Evolutionary conservation across 495 filamentous ascomycete genomes (phyloP).

Genomic region (Mytilinidion resinicola): DNA sequence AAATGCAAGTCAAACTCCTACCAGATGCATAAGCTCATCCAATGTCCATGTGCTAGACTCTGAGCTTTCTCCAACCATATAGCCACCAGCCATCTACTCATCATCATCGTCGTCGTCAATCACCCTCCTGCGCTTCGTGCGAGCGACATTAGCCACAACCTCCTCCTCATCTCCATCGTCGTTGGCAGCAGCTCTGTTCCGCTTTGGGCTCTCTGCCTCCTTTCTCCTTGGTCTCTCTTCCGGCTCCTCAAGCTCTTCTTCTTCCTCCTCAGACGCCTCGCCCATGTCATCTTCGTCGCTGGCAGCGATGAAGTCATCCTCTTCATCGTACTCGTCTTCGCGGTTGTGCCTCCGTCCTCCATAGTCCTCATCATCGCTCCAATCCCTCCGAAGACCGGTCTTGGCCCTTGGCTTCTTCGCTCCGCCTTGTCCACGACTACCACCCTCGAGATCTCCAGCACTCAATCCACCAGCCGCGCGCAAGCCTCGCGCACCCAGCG

Average conservation of each 20-base stretch:
- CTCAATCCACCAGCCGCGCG: slow-evolving; percentile 51
- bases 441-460: slow-evolving; percentile 64
- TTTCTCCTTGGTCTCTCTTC: slow-evolving; percentile 16
- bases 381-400: slow-evolving; percentile 31
- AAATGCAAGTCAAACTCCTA: no score
- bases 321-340: slow-evolving; percentile 69
- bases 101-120: slow-evolving; percentile 38
- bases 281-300: slow-evolving; percentile 50
- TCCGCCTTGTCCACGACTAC: slow-evolving; percentile 46
- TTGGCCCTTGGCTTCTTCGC: slow-evolving; percentile 23
- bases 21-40: no score
- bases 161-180: slow-evolving; percentile 31
- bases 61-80: neutral
- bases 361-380: slow-evolving; percentile 48
- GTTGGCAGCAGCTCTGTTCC: slow-evolving; percentile 17
- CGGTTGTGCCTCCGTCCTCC: slow-evolving; percentile 53
- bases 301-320: slow-evolving; percentile 48
- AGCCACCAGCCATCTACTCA: slow-evolving; percentile 20
- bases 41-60: no score
- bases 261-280: slow-evolving; percentile 53
- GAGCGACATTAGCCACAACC: slow-evolving; percentile 8
- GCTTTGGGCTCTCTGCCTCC: slow-evolving; percentile 32
- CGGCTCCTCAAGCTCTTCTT: slow-evolving; percentile 35
- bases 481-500: slow-evolving; percentile 37
- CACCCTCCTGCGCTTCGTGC: slow-evolving; percentile 31